These are phyloP conservation scores for Euclidium syriacum DNA, from an alignment of 345 rosid genomes.

Conservation along the genomic window DNA sequence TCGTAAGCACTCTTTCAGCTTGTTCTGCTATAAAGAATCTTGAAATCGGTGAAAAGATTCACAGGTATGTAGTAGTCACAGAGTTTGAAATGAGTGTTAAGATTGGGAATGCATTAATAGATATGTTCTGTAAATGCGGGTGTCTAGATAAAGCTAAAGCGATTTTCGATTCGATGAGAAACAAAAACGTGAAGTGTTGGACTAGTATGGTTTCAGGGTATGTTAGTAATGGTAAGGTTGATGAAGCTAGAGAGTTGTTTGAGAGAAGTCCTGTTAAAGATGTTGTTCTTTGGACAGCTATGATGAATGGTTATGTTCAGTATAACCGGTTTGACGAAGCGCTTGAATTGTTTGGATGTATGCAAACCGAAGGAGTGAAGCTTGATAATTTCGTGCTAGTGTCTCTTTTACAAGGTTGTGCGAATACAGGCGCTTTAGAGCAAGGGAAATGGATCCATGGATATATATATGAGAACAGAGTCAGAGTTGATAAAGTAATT, in stretches of 20 bases:
- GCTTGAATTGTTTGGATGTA: constrained; percentile 43
- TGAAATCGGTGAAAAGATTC: constrained; percentile 51
- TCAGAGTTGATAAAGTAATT: constrained; percentile 46
- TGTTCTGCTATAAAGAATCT: constrained; percentile 48
- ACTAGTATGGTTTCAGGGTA: constrained; percentile 68
- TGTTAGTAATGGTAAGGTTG: constrained; percentile 42
- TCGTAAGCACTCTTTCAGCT: constrained; percentile 67
- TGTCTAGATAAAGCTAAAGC: constrained; percentile 42
- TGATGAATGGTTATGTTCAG: constrained; percentile 81
- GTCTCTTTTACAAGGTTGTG: constrained; percentile 72
- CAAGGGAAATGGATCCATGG: constrained; percentile 83
- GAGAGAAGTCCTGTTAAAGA: constrained; percentile 62
- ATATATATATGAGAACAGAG: constrained; percentile 43
- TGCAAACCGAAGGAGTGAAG: constrained; percentile 47
- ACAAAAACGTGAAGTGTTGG: constrained; percentile 65
- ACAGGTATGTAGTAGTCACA: constrained; percentile 35
- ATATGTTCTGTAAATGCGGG: constrained; percentile 72
- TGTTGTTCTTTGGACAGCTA: constrained; percentile 80
- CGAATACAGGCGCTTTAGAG: constrained; percentile 68
- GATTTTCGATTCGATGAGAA: constrained; percentile 44
- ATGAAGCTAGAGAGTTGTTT: constrained; percentile 62
- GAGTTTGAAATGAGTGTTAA: constrained; percentile 41
- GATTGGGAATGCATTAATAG: constrained; percentile 60
- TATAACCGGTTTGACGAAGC: constrained; percentile 60
- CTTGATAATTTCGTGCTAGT: constrained; percentile 64